Evolutionary conservation across 2,329 filamentous ascomycete species (phyloP).

Genomic region (Parastagonospora nodorum): DNA sequence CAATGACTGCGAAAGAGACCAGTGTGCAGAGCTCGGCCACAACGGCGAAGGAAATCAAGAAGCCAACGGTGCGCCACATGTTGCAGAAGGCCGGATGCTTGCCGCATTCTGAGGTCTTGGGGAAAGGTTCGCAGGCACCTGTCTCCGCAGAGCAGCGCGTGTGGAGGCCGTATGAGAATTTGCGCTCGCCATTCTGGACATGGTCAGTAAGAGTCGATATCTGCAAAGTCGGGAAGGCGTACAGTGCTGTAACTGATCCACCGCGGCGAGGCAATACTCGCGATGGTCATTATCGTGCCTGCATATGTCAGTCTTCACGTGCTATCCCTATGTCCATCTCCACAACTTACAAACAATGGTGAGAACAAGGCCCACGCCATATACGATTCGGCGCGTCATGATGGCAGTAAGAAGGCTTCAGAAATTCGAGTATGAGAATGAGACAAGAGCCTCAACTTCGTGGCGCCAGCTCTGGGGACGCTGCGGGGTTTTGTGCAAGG

Average conservation of each 20-base stretch:
- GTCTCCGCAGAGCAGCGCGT: slow-evolving; percentile 75
- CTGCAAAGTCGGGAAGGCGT: slow-evolving; percentile 10
- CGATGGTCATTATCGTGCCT: slow-evolving; percentile 75
- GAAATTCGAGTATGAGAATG: background rate
- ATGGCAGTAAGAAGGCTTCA: slow-evolving; percentile 2
- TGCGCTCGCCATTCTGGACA: slow-evolving; percentile 39
- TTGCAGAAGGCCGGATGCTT: slow-evolving; percentile 79
- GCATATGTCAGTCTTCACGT: slow-evolving; percentile 18
- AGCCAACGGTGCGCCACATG: slow-evolving; percentile 88
- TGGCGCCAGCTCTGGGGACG: slow-evolving; percentile 7
- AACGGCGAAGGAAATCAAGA: slow-evolving; percentile 82
- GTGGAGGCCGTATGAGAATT: slow-evolving; percentile 73
- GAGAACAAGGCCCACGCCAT: slow-evolving; percentile 54
- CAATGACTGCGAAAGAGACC: slow-evolving; percentile 77
- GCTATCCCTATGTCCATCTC: background rate
- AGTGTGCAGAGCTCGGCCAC: slow-evolving; percentile 81
- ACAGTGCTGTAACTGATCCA: slow-evolving; percentile 69
- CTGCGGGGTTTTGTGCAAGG: slow-evolving; percentile 9
- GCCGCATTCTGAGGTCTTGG: slow-evolving; percentile 68
- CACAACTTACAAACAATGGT: slow-evolving; percentile 49
- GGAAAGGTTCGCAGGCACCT: slow-evolving; percentile 68
- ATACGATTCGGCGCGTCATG: slow-evolving; percentile 57
- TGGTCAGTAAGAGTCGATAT: slow-evolving; percentile 8
- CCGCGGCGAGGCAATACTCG: slow-evolving; percentile 69
- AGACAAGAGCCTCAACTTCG: background rate